Base-by-base conservation (phyloP, 2,329 filamentous ascomycete genomes). In the Zasmidium citrigriseum region DNA sequence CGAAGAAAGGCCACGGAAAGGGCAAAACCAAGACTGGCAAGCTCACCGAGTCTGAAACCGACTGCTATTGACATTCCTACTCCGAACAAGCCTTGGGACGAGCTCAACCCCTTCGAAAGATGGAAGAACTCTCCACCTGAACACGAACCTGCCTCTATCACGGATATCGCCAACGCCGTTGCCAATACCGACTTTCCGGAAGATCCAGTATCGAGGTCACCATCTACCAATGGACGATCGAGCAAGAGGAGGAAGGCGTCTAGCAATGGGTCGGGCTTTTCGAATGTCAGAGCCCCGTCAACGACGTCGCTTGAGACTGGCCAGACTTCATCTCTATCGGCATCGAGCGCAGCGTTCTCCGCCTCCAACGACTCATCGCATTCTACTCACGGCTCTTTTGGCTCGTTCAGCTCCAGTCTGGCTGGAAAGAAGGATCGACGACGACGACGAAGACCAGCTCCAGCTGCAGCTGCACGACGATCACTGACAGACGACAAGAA, bases 41-140 rank as follows among this genome's bases (percentile, higher is more conserved):
- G 63, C 52, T 93, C 90, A 3, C 89, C 91, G 1, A 85, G 88
- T 65, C 77, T 88, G 47, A 82, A 85, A 23, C 82, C 81, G 62
- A 83, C 84, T 56, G 85, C 87, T 4, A 87, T 96, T 61, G 86
- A 93, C 62, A 93, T 96, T 55, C 89, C 91, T 11, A 50, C 54
- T 48, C 51, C 57, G 48, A 68, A 67, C n/a, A 73, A 68, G 63
- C 68, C 66, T 55, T 73, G 67, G 71, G 69, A 69, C 56, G 72
- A 84, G 70, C 82, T 88, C 73, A 86, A 86, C 68, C 86, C 86
- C 7, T 77, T 89, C 66, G 86, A 89, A 74, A 78, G 86, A 81
- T 89, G 86, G 86, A 83, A 88, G 70, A 79, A 86, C 70, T 88
- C 85, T 64, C 86, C 86, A 38, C 86, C 86, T 49, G 86, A 89